Evolutionary conservation across 768 basidiomycete species (phyloP).

Genomic region (Boletus sensibilis): DNA sequence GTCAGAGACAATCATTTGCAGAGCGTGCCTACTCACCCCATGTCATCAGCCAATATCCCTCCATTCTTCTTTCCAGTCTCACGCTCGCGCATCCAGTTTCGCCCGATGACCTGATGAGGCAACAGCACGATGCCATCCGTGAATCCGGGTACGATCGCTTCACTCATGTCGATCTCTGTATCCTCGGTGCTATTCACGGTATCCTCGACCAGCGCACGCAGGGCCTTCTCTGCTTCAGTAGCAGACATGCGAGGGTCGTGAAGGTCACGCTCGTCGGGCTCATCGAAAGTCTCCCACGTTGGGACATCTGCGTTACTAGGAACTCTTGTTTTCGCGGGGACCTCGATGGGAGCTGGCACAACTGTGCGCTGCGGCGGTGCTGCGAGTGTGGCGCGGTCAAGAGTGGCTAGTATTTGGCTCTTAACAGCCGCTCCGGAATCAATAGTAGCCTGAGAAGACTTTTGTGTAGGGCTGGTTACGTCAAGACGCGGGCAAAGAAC

Average conservation of each 20-base stretch:
- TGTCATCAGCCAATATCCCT: constrained; percentile 90
- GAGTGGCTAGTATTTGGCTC: constrained; percentile 19
- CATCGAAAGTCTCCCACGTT: constrained; percentile 34
- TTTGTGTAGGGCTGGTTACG: constrained; percentile 5
- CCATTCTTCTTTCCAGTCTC: constrained; percentile 78
- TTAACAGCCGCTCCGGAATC: not conserved
- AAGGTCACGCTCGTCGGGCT: constrained; percentile 23
- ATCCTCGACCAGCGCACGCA: constrained; percentile 74
- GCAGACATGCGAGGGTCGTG: constrained; percentile 38
- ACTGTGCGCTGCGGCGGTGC: constrained; percentile 17
- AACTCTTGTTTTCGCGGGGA: constrained; percentile 21
- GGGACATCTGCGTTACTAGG: constrained; percentile 10
- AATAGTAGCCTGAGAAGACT: not conserved
- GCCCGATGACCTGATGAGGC: constrained; percentile 85
- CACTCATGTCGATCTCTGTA: constrained; percentile 52
- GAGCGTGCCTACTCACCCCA: constrained; percentile 55
- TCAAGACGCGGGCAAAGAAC: constrained; percentile 1
- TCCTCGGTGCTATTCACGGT: constrained; percentile 54
- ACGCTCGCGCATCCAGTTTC: constrained; percentile 84
- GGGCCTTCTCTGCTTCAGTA: constrained; percentile 70
- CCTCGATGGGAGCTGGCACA: constrained; percentile 35
- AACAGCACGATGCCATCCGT: constrained; percentile 64
- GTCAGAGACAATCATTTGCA: constrained; percentile 4
- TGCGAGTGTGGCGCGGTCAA: constrained; percentile 24
- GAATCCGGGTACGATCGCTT: constrained; percentile 78